Evolutionary conservation across 1,139 yeast species (phyloP).

Genomic region (Tardiomyces digboiensis): DNA sequence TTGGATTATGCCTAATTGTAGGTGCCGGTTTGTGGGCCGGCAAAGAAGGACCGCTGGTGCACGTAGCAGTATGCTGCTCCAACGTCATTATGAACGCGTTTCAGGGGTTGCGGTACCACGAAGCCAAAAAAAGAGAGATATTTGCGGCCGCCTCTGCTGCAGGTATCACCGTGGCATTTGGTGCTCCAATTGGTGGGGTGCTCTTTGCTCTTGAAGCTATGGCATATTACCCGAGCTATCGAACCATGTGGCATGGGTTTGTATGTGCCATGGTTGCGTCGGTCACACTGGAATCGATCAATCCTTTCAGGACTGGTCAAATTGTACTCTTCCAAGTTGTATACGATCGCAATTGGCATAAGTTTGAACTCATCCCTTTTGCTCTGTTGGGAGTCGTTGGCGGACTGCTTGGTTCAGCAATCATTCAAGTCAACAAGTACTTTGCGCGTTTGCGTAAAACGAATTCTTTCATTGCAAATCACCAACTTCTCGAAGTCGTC

Average conservation of each 20-base stretch:
- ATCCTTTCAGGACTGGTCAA: constrained; percentile 50
- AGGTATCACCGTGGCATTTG: constrained; percentile 61
- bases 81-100: constrained; percentile 31
- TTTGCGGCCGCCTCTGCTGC: constrained; percentile 25
- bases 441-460: constrained; percentile 31
- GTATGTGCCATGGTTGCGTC: constrained; percentile 69
- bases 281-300: constrained; percentile 49
- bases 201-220: constrained; percentile 63
- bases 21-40: constrained; percentile 89
- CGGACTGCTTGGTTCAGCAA: constrained; percentile 53
- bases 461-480: constrained; percentile 10
- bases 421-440: constrained; percentile 39
- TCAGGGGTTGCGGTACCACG: constrained; percentile 20
- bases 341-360: constrained; percentile 66
- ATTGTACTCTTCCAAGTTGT: constrained; percentile 54
- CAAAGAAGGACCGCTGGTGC: constrained; percentile 90
- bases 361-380: constrained; percentile 61
- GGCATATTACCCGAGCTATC: constrained; percentile 52
- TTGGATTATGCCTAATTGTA: constrained; percentile 54
- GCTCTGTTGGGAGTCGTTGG: constrained; percentile 57
- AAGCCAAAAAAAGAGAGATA: constrained; percentile 36
- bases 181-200: constrained; percentile 60
- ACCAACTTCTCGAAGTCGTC: constrained; percentile 38
- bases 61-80: constrained; percentile 67
- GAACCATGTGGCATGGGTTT: constrained; percentile 74